Percentiles rank a stretch among this genome's conserved stretches.
phyloP scores from a whole-genome alignment of 805 yeast genomes.

The Nakazawaea pomicola region DNA sequence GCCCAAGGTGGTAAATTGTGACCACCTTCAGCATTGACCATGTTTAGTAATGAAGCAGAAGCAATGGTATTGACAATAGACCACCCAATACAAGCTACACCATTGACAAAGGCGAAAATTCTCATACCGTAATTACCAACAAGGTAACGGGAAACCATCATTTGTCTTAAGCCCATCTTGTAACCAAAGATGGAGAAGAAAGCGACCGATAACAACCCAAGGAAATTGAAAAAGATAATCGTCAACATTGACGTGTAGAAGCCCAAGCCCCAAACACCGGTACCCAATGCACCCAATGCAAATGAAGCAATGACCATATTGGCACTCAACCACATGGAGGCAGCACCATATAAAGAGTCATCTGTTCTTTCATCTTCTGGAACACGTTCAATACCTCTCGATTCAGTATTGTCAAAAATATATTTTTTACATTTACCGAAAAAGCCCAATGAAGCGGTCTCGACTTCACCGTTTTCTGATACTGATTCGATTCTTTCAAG shows the following conservation, averaged over 20 bases:
- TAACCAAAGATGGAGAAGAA: slow-evolving; percentile 81
- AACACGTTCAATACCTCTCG: slow-evolving; percentile 76
- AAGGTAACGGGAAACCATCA: slow-evolving; percentile 73
- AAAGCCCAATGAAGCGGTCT: background rate
- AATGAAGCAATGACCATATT: slow-evolving; percentile 83
- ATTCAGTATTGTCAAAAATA: slow-evolving; percentile 37
- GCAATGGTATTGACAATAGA: slow-evolving; percentile 89
- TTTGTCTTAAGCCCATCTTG: slow-evolving; percentile 81
- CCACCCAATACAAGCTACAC: slow-evolving; percentile 92
- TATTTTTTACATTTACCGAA: slow-evolving; percentile 7
- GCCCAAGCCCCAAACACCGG: slow-evolving; percentile 55
- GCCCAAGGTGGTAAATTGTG: slow-evolving; percentile 81
- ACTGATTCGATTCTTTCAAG: slow-evolving; percentile 1
- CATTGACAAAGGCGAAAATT: slow-evolving; percentile 70
- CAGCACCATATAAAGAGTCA: slow-evolving; percentile 60
- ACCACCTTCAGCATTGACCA: slow-evolving; percentile 54
- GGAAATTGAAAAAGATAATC: slow-evolving; percentile 65
- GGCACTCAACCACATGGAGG: slow-evolving; percentile 89
- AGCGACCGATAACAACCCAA: slow-evolving; percentile 80
- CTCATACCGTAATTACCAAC: slow-evolving; percentile 74
- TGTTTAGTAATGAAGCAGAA: slow-evolving; percentile 76
- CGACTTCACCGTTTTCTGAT: slow-evolving; percentile 9
- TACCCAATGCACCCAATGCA: slow-evolving; percentile 69
- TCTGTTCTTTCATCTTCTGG: slow-evolving; percentile 76
- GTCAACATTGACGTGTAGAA: slow-evolving; percentile 68